Evolutionary conservation across 192 early-diverging fungal genomes (phyloP), one percentile per base, ranked within the genome.

Genomic region (Lunasporangiospora selenospora): DNA sequence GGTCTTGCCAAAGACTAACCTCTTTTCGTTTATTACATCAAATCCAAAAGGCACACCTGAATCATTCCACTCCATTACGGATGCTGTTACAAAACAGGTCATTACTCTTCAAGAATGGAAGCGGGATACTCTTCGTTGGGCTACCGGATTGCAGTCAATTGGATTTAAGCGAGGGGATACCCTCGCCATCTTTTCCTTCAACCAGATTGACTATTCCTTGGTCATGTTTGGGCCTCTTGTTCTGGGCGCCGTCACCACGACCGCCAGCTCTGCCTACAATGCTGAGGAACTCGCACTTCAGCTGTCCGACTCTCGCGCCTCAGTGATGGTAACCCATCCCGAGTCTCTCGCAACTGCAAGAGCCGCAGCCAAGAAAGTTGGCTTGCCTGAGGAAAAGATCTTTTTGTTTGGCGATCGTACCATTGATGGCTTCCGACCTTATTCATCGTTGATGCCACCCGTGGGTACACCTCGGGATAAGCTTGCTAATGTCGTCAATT

Each of bases 241-340:
- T 40, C 16, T 19, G 76, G 91, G 92, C 7, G 87, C 84, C 10
- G 76, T 86, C 2, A 75, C 88, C 18, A 84, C 89, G 3, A 77
- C 87, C 15, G 87, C 85, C 12, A 96, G 93, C 55, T 91, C 93
- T 15, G 75, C 75, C 9, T 94, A 95, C 77, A 91, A 77, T 0
- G 71, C 67, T 19, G 63, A 77, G 32, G 94, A 96, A 66, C 59
- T 94, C 9, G 75, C 83, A 0, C 78, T 84, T 67, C 91, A 94
- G 53, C 67, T 96, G 24, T 48, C 71, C 15, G 80, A 88, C 31
- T 79, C 87, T 7, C 54, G 76, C 11, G 87, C 93, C n/a, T 86
- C 77, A 27, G 67, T 78, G 10, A 45, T 95, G 5, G 76, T 96
- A 27, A 80, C 77, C 5, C 41, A 51, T 30, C 43, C 49, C 60